Conservation (phyloP, 345 rosid species). For the Gossypium arboreum region DNA sequence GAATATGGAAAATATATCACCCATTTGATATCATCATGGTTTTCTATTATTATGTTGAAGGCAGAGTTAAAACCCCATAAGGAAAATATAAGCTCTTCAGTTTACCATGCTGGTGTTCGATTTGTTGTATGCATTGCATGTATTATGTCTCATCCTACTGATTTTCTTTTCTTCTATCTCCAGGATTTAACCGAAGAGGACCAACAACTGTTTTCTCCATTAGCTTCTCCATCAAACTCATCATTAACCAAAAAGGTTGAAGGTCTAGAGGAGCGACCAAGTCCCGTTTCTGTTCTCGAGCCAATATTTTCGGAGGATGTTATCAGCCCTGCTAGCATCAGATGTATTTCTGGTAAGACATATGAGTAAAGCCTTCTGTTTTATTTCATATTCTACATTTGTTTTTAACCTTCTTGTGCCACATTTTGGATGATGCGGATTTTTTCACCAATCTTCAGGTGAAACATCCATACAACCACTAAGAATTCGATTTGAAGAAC, state of each 20-base stretch:
- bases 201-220: conserved; percentile 38
- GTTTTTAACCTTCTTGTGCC: neutral
- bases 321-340: conserved; percentile 49
- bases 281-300: conserved; percentile 94
- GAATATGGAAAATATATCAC: neutral
- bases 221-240: conserved; percentile 42
- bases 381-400: neutral
- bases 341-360: conserved; percentile 54
- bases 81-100: neutral
- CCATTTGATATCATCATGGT: neutral
- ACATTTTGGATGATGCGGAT: conserved; percentile 25
- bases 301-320: conserved; percentile 63
- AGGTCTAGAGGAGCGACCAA: conserved; percentile 61
- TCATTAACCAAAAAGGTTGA: conserved; percentile 33
- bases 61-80: neutral
- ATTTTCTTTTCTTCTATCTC: conserved; percentile 16
- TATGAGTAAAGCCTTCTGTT: neutral
- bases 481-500: conserved; percentile 61
- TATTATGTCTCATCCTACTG: conserved; percentile 7
- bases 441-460: conserved; percentile 33
- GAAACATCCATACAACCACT: conserved; percentile 48
- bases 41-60: neutral
- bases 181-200: conserved; percentile 42
- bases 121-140: conserved; percentile 8
- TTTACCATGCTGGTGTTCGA: conserved; percentile 10